phyloP scores from a whole-genome alignment of 306 rosid genomes.

The Quercus glauca region DNA sequence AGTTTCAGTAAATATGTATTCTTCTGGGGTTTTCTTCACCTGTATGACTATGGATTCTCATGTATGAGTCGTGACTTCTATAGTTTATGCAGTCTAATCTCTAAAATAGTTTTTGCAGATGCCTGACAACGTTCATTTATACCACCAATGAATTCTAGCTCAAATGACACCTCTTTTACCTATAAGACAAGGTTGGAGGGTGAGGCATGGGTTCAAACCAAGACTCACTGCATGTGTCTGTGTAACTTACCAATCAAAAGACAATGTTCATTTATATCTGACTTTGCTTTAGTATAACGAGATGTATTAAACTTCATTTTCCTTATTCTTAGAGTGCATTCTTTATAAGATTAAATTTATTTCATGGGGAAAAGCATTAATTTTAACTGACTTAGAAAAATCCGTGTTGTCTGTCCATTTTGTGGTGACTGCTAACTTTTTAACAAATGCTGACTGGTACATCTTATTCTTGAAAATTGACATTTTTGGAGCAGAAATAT shows the following conservation, averaged over 20 bases:
- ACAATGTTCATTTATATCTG: not conserved
- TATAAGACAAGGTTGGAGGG: not conserved
- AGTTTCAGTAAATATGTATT: not conserved
- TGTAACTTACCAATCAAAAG: not conserved
- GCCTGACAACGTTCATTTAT: not conserved
- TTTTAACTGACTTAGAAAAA: slow-evolving; percentile 76
- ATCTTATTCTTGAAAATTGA: slow-evolving; percentile 97
- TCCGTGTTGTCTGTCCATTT: slow-evolving; percentile 73
- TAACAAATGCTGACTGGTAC: slow-evolving; percentile 99
- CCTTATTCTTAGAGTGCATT: slow-evolving; percentile 25
- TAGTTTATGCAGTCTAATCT: not conserved
- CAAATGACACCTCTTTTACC: not conserved
- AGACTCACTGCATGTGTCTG: not conserved
- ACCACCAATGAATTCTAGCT: not conserved
- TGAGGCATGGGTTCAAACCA: not conserved
- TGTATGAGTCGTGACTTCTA: not conserved
- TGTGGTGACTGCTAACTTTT: slow-evolving; percentile 95
- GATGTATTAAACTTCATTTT: slow-evolving; percentile 31
- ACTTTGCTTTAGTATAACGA: slow-evolving; percentile 25
- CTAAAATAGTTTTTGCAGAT: not conserved
- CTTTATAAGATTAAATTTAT: slow-evolving; percentile 41
- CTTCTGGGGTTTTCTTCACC: not conserved
- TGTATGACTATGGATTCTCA: not conserved
- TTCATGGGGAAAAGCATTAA: slow-evolving; percentile 44
- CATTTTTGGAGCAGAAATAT: slow-evolving; percentile 99